Evolutionary conservation across 257 asterid species (phyloP), one percentile per base, ranked within the genome.

Genomic region (Haberlea rhodopensis): DNA sequence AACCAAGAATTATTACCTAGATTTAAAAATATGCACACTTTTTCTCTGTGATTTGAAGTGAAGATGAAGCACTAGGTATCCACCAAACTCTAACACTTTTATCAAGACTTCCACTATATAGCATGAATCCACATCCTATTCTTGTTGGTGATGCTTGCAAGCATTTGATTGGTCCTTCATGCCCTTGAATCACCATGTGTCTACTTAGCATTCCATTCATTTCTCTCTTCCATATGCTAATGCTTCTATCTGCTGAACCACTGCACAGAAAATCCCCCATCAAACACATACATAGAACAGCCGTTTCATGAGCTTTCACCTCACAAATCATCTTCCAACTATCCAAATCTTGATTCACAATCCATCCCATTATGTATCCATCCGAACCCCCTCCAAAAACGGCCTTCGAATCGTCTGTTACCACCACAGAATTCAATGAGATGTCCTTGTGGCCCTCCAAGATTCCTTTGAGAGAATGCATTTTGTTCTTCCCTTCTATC

Each of bases 331-430:
- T 1, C 62, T 54, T 75, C 86, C 86, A 88, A 2, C 81, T 53
- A 5, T 71, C 75, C 23, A 62, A 20, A 3, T 58, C 82, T 57
- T 65, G 52, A 22, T 66, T 73, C 8, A 68, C 75, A 3, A 55
- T 10, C 97, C 97, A 90, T 43, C 90, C 91, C 81, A 83, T 75
- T 8, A 90, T 6, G 23, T 65, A 80, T 0, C 98, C 98, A 70
- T 92, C 95, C 4, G 97, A 92, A 0, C 89, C 90, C 2, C 91
- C 98, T 6, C 94, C 97, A 45, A 82, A 92, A 13, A 92, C 87
- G 0, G 75, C 37, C 2, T 45, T 48, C 60, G 88, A 86, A 28
- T 80, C 90, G 8, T 80, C 87, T 5, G 77, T 58, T 1, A 89
- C 90, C 28, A 79, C 84, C 65, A 87, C 87, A 1, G 85, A 57